A percentile compares a stretch with the other conserved stretches of the same genome.
Conservation (phyloP, 345 rosid genomes). For the Pistacia atlantica region DNA sequence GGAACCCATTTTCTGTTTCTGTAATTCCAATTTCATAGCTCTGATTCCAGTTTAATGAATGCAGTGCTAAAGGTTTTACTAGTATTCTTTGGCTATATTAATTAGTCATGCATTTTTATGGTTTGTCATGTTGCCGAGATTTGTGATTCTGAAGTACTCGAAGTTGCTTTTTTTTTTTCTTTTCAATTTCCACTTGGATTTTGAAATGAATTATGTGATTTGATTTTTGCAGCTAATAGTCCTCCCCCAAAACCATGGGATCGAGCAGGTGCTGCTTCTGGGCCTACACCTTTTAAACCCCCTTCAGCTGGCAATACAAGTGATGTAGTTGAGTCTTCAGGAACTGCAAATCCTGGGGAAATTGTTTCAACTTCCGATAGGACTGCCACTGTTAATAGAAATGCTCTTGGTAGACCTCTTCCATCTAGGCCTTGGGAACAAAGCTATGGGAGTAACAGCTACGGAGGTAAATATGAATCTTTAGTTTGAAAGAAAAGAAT, state of each 20-base stretch:
- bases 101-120: not conserved
- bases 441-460: conserved; percentile 47
- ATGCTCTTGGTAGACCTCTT: conserved; percentile 63
- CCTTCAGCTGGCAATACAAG: conserved; percentile 27
- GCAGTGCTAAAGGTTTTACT: no score
- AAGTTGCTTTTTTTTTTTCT: not conserved
- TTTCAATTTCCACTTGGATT: not conserved
- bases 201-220: conserved; percentile 3
- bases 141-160: no score
- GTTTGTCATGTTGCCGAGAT: no score
- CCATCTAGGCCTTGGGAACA: conserved; percentile 93
- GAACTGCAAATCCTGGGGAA: conserved; percentile 90
- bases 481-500: conserved; percentile 1
- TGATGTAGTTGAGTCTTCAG: conserved; percentile 67
- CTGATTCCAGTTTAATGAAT: no score
- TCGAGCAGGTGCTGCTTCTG: conserved; percentile 13
- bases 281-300: conserved; percentile 26
- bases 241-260: conserved; percentile 32
- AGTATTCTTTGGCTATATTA: no score
- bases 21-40: no score
- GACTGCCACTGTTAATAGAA: conserved; percentile 50
- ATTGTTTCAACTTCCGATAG: conserved; percentile 53
- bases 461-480: conserved; percentile 45
- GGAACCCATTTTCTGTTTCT: no score
- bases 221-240: conserved; percentile 15